Percentiles rank a stretch among this genome's conserved stretches.
Evolutionary conservation across 2,329 filamentous ascomycete species (phyloP).

Genomic region (Ceratocystis harringtonii): DNA sequence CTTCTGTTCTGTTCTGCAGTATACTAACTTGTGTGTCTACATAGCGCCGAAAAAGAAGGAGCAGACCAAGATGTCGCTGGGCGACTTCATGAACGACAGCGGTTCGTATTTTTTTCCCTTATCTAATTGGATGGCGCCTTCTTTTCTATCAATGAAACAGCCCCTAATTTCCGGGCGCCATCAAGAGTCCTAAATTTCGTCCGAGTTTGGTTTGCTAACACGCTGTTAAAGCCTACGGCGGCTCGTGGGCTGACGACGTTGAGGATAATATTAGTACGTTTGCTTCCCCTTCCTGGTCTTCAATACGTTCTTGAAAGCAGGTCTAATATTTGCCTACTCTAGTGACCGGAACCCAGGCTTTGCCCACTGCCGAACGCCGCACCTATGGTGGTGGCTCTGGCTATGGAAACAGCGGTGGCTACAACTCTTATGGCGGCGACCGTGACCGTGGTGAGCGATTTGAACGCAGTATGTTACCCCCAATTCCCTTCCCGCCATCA

Average conservation of each 20-base stretch:
- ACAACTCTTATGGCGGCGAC: conserved; percentile 7
- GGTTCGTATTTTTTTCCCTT: background rate
- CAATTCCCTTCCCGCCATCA: background rate
- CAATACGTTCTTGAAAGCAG: background rate
- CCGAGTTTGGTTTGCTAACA: conserved; percentile 2
- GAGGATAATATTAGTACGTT: conserved; percentile 70
- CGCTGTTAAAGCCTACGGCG: conserved; percentile 35
- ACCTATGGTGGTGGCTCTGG: conserved; percentile 24
- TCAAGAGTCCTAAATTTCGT: background rate
- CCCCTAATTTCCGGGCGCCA: background rate
- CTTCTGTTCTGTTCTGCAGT: background rate
- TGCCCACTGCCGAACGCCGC: conserved; percentile 36
- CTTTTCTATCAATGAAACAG: background rate
- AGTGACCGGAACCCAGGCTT: conserved; percentile 38
- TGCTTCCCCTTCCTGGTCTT: background rate
- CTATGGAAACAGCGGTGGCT: conserved; percentile 24
- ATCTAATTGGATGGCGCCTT: background rate
- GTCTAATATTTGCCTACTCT: background rate
- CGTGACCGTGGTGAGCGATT: conserved; percentile 2
- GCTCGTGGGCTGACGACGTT: conserved; percentile 98
- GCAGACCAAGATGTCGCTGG: conserved; percentile 91
- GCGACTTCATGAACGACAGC: conserved; percentile 79
- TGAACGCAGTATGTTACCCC: conserved; percentile 1
- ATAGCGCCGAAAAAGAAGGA: conserved; percentile 86
- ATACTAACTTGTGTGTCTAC: conserved; percentile 19